phyloP scores from a whole-genome alignment of 352 stramenopile species.

The Phytophthora chlamydospora region DNA sequence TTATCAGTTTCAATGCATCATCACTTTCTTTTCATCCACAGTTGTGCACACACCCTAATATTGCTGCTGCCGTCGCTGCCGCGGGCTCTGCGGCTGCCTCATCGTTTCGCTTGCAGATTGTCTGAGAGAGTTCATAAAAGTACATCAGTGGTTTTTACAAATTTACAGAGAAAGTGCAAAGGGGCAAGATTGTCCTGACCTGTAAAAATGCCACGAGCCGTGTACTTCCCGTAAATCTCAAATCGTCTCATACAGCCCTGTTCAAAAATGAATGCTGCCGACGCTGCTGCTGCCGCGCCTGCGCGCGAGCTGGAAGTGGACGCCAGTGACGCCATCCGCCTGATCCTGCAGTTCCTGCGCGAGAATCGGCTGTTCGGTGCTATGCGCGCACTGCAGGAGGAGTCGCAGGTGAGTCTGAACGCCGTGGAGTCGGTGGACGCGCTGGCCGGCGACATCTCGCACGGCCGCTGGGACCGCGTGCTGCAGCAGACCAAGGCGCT shows the following conservation, averaged over 20 bases:
- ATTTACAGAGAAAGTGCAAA: no score
- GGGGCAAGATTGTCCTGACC: no score
- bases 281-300: neutral
- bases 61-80: no score
- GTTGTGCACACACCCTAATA: no score
- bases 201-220: no score
- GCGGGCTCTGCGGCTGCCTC: no score
- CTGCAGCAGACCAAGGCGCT: constrained; percentile 86
- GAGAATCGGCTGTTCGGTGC: constrained; percentile 89
- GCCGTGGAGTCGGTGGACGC: constrained; percentile 87
- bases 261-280: constrained; percentile 1
- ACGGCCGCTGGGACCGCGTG: constrained; percentile 90
- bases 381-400: constrained; percentile 87
- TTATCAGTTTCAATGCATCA: no score
- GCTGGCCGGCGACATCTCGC: constrained; percentile 76
- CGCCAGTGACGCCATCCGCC: constrained; percentile 81
- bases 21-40: no score
- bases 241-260: neutral
- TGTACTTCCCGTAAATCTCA: no score
- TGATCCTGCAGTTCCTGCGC: constrained; percentile 93
- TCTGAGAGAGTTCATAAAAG: no score
- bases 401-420: constrained; percentile 88
- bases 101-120: no score
- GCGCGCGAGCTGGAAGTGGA: constrained; percentile 59
- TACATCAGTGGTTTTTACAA: no score